Base-by-base conservation (phyloP, 805 yeast species). In the Myxozyma neglecta region DNA sequence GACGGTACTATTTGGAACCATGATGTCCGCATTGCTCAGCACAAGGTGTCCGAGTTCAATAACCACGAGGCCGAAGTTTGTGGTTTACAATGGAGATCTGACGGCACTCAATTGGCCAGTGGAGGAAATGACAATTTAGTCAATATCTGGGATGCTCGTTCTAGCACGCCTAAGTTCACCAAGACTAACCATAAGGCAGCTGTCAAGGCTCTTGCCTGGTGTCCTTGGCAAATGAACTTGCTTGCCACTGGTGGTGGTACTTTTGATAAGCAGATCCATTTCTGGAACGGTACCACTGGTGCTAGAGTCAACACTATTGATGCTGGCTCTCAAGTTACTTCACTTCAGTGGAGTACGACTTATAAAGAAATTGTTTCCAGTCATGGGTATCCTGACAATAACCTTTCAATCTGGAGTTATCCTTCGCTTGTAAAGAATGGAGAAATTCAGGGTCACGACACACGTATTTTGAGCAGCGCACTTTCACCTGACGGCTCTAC, bases 241-340 rank as follows among this genome's bases (percentile, higher is more conserved):
- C 79, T 93, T 56, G 97, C 97, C n/a, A 88, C 97, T 2, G 99
- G 98, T 6, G 99, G 99, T 56, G 99, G 99, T 14, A 87, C 96
- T 11, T 83, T 89, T 37, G 97, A 94, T 75, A 87, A 85, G 72
- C 83, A 86, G 51, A 89, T 93, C 61, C 93, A 93, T 75, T 90
- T 94, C 75, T 94, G 98, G 98, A 94, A 94, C 75, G 85, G 97
- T 2, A 83, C 89, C 18, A 89, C 96, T 0, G 99, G 98, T 1
- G 84, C 92, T 1, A 79, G 96, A 63, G 84, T 89, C 40, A 90
- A 91, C 67, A 82, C 94, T 9, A 88, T 93, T 24, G 94, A 91
- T 68, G 88, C 97, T 0, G 97, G 93, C 6, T 87, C 97, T 0
- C 99, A 94, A 74, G 94, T 94, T 5, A 87, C 96, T n/a, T 89